Evolutionary conservation across 257 asterid genomes (phyloP).

Genomic region (Solanum peruvianum): DNA sequence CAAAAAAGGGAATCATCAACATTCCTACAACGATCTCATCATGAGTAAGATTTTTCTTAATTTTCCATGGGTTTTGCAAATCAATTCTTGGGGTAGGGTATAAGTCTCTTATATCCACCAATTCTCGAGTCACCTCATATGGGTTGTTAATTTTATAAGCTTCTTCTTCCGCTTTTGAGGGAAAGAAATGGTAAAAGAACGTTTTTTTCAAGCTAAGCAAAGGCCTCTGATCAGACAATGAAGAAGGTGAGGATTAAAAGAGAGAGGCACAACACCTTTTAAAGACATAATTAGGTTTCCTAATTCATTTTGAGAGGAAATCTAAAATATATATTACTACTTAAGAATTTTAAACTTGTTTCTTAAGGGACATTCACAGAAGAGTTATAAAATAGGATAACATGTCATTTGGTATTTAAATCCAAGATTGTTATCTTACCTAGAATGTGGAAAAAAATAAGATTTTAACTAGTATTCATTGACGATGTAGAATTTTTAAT

Average conservation of each 20-base stretch:
- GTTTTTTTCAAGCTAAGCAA: conserved; percentile 12
- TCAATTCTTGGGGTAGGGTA: conserved; percentile 9
- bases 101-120: neutral
- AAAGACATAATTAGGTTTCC: too few species aligned
- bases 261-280: too few species aligned
- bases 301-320: too few species aligned
- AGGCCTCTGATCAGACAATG: neutral
- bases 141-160: neutral
- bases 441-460: too few species aligned
- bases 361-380: too few species aligned
- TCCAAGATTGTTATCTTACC: too few species aligned
- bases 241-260: neutral
- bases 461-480: too few species aligned
- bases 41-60: conserved; percentile 9
- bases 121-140: neutral
- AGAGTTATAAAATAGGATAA: too few species aligned
- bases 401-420: too few species aligned
- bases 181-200: conserved; percentile 21
- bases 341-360: too few species aligned
- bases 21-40: neutral
- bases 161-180: neutral
- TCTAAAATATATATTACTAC: too few species aligned
- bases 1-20: neutral
- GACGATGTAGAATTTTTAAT: too few species aligned
- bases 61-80: conserved; percentile 31